Conservation (phyloP, 768 basidiomycete species). For the Tulasnella sp. region DNA sequence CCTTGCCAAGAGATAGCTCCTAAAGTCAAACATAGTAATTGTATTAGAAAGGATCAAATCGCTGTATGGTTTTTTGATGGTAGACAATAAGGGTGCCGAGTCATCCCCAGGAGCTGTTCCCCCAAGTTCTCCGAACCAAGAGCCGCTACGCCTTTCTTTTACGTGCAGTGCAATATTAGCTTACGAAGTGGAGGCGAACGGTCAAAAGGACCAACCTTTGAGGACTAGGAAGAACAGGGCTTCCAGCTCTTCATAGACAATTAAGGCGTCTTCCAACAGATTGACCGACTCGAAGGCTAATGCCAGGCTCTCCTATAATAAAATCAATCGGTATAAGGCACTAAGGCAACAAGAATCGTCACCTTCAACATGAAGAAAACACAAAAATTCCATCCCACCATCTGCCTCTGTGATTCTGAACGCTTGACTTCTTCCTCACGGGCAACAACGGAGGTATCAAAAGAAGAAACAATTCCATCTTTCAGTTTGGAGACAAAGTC, state of each 20-base stretch:
- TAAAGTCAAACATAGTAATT: conserved; percentile 88
- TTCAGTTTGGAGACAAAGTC: conserved; percentile 82
- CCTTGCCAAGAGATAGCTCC: conserved; percentile 76
- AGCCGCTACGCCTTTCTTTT: conserved; percentile 73
- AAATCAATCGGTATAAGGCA: conserved; percentile 14
- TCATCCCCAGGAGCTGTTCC: conserved; percentile 60
- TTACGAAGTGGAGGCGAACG: neutral
- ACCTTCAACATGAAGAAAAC: conserved; percentile 95
- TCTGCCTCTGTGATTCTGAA: conserved; percentile 75
- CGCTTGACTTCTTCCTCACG: conserved; percentile 85
- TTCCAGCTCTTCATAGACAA: conserved; percentile 87
- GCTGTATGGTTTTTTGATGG: conserved; percentile 70
- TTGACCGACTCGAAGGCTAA: conserved; percentile 82
- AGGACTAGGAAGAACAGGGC: conserved; percentile 46
- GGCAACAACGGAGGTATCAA: conserved; percentile 62
- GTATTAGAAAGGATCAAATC: conserved; percentile 80
- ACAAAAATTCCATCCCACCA: conserved; percentile 98
- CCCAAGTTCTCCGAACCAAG: conserved; percentile 86
- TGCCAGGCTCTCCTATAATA: conserved; percentile 76
- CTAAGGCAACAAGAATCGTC: conserved; percentile 16
- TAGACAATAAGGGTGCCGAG: conserved; percentile 63
- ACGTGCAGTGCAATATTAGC: conserved; percentile 17
- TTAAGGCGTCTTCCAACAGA: conserved; percentile 76
- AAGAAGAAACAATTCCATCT: conserved; percentile 73
- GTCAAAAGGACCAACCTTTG: conserved; percentile 22